Conservation (phyloP, 768 basidiomycete genomes). For the Mycena leptocephala region DNA sequence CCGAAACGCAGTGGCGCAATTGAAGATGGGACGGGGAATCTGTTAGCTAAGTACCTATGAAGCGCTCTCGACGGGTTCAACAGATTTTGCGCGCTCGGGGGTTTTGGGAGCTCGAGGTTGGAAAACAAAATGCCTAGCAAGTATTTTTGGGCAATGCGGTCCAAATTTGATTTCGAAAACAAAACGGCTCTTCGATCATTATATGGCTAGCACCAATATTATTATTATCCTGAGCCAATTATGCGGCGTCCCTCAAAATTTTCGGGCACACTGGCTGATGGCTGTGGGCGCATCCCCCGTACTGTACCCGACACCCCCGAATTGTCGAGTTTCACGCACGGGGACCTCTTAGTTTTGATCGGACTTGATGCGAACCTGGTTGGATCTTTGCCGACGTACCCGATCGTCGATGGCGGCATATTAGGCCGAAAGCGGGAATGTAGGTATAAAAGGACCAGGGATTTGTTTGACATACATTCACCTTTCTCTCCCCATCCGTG, state of each 20-base stretch:
- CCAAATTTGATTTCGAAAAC: not conserved
- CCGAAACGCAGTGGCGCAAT: no score
- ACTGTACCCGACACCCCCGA: not conserved
- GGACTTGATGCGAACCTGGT: not conserved
- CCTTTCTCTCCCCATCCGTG: not conserved
- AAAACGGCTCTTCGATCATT: not conserved
- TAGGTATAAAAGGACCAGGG: not conserved
- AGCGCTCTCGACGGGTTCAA: no score
- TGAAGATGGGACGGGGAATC: no score
- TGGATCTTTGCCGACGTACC: not conserved
- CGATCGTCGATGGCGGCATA: not conserved
- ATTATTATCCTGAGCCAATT: not conserved
- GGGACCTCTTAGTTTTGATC: not conserved
- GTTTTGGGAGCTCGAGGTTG: no score
- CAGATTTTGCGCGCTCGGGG: no score
- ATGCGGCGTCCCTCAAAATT: not conserved
- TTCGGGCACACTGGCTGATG: not conserved
- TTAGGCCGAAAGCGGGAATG: not conserved
- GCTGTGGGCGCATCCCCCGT: not conserved
- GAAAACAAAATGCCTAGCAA: no score
- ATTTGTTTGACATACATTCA: not conserved
- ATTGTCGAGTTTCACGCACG: not conserved
- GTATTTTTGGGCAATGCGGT: not conserved
- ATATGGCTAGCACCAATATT: no score
- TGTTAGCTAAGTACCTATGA: no score